These are phyloP conservation scores for Thelonectria blattea DNA, from an alignment of 2,329 filamentous ascomycete genomes.

Conservation along the genomic window DNA sequence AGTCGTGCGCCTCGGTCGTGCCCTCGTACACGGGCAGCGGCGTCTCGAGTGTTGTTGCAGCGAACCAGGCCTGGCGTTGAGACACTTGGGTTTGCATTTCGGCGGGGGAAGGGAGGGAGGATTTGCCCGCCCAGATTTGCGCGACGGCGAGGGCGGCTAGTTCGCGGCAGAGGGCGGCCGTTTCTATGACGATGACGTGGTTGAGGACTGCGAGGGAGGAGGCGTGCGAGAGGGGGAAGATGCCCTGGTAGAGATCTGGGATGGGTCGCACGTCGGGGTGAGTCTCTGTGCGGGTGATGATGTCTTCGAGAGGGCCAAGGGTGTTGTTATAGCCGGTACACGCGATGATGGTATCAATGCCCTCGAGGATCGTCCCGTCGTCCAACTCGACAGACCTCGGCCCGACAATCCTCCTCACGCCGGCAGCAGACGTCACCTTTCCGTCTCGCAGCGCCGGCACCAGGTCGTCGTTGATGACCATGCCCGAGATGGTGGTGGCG, in stretches of 20 bases:
- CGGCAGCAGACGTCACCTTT: conserved; percentile 13
- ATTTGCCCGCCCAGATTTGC: conserved; percentile 49
- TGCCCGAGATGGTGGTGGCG: conserved; percentile 18
- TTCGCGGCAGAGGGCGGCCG: conserved; percentile 46
- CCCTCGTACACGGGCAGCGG: conserved; percentile 26
- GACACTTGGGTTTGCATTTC: conserved; percentile 42
- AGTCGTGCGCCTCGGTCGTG: conserved; percentile 39
- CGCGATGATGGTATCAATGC: conserved; percentile 39
- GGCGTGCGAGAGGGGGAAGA: conserved; percentile 48
- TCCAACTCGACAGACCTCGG: conserved; percentile 32
- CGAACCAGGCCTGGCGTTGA: conserved; percentile 23
- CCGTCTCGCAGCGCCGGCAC: conserved; percentile 26
- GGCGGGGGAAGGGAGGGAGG: conserved; percentile 40
- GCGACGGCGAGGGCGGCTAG: conserved; percentile 48
- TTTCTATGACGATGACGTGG: conserved; percentile 42
- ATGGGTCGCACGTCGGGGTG: conserved; percentile 31
- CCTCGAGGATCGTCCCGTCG: conserved; percentile 34
- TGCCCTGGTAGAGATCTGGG: conserved; percentile 47
- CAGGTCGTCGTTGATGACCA: conserved; percentile 31
- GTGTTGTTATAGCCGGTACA: conserved; percentile 43
- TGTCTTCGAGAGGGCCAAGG: conserved; percentile 28
- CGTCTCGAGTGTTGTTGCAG: conserved; percentile 13
- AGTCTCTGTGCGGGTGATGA: conserved; percentile 9
- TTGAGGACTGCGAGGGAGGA: conserved; percentile 50
- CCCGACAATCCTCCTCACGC: conserved; percentile 25